phyloP scores from a whole-genome alignment of 208 protist genomes.

The Polymyxa betae region DNA sequence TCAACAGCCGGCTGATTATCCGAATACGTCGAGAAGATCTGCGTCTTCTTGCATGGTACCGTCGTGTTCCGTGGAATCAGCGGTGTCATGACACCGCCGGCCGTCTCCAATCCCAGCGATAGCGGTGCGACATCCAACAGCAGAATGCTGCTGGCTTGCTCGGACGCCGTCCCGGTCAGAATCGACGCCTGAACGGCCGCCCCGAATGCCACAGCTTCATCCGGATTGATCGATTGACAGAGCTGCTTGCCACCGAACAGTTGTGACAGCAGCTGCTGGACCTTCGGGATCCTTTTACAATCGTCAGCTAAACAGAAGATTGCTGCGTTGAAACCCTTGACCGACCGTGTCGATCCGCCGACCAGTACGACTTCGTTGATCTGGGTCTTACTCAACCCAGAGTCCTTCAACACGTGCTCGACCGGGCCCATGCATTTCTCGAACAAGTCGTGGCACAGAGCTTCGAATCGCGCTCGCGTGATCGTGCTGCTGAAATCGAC shows the following conservation, averaged over 20 bases:
- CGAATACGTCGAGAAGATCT: constrained; percentile 90
- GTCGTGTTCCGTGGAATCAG: constrained; percentile 82
- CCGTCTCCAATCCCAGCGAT: constrained; percentile 91
- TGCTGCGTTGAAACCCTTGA: constrained; percentile 61
- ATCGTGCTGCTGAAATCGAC: constrained; percentile 80
- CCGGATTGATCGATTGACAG: constrained; percentile 68
- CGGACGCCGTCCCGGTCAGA: constrained; percentile 66
- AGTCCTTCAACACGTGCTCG: constrained; percentile 88
- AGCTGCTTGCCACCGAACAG: constrained; percentile 90
- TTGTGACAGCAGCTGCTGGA: constrained; percentile 80
- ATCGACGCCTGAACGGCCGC: constrained; percentile 95
- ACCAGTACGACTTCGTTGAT: constrained; percentile 96
- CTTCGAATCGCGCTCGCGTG: constrained; percentile 88
- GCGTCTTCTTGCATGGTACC: constrained; percentile 75
- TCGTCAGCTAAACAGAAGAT: constrained; percentile 59
- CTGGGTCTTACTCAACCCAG: constrained; percentile 87
- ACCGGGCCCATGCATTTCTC: constrained; percentile 89
- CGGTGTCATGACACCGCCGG: constrained; percentile 88
- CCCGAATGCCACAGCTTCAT: constrained; percentile 97
- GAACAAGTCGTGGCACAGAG: constrained; percentile 95
- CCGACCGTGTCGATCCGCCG: constrained; percentile 89
- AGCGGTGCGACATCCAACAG: constrained; percentile 92
- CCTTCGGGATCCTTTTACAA: constrained; percentile 97
- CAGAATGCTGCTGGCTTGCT: constrained; percentile 69
- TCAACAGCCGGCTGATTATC: constrained; percentile 98